Evolutionary conservation across 305 asterid genomes (phyloP).

Genomic region (Fraxinus sp.): DNA sequence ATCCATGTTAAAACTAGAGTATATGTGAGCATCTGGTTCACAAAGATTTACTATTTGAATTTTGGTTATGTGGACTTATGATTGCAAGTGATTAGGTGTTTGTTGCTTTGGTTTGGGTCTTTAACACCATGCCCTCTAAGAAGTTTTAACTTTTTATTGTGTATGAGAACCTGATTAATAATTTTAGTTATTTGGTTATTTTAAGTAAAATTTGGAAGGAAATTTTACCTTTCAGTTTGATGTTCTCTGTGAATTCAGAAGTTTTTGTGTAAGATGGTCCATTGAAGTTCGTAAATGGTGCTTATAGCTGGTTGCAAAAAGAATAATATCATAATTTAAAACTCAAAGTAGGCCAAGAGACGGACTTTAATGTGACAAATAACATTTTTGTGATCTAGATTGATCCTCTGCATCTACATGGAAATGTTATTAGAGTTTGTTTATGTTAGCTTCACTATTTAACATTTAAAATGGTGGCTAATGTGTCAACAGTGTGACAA

Average conservation of each 20-base stretch:
- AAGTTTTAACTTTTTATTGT: background rate
- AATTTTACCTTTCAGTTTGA: background rate
- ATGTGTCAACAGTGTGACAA: conserved; percentile 66
- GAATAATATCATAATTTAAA: conserved; percentile 4
- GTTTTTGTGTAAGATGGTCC: background rate
- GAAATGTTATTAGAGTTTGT: background rate
- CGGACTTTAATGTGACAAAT: background rate
- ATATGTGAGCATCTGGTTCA: background rate
- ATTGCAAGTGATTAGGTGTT: background rate
- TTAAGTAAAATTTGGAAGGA: background rate
- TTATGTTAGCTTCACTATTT: conserved; percentile 11
- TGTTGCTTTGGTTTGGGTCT: background rate
- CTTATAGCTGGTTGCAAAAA: conserved; percentile 5
- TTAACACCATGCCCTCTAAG: background rate
- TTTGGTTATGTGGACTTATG: background rate
- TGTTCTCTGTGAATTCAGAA: background rate
- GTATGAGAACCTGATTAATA: background rate
- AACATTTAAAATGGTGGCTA: conserved; percentile 20
- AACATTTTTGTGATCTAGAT: background rate
- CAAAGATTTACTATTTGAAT: background rate
- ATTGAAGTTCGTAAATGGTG: background rate
- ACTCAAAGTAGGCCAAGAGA: background rate
- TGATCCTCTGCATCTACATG: background rate
- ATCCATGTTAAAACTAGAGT: background rate
- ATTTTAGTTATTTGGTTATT: background rate